Percentiles rank a stretch among this genome's conserved stretches.
phyloP scores from a whole-genome alignment of 495 filamentous ascomycete genomes.

The Penicillium robsamsonii region DNA sequence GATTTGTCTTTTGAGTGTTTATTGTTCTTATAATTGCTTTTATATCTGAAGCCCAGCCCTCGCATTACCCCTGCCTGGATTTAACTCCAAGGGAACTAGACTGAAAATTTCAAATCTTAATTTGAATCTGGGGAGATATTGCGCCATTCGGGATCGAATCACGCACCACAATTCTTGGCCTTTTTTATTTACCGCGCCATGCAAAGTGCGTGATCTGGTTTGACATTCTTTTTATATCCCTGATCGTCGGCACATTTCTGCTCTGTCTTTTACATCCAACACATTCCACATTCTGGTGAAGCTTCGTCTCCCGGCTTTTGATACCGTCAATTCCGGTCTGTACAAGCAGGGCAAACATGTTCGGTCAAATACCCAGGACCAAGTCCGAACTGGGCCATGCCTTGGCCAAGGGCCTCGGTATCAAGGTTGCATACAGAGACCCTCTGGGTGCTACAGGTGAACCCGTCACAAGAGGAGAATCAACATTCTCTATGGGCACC shows the following conservation, averaged over 20 bases:
- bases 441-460: constrained; percentile 50
- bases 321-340: constrained; percentile 9
- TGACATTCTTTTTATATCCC: constrained; percentile 21
- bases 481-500: constrained; percentile 70
- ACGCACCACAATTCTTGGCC: constrained; percentile 17
- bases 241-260: constrained; percentile 16
- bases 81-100: constrained; percentile 2
- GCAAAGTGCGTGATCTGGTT: constrained; percentile 18
- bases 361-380: constrained; percentile 24
- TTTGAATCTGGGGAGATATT: constrained; percentile 30
- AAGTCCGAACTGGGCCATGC: constrained; percentile 62
- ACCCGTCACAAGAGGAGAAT: constrained; percentile 68
- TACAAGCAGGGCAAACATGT: constrained; percentile 28
- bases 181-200: constrained; percentile 16
- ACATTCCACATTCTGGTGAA: constrained; percentile 6
- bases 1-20: not conserved
- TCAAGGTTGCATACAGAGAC: constrained; percentile 72
- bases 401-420: constrained; percentile 78
- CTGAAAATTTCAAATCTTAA: constrained; percentile 9
- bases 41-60: not conserved
- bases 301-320: constrained; percentile 10
- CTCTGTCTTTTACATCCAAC: not conserved
- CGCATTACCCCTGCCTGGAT: constrained; percentile 2
- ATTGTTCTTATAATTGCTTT: not conserved
- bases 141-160: constrained; percentile 29